Evolutionary conservation across 1,284 basidiomycete species (phyloP), one percentile per base, ranked within the genome.

Genomic region (Gymnopus androsaceus): DNA sequence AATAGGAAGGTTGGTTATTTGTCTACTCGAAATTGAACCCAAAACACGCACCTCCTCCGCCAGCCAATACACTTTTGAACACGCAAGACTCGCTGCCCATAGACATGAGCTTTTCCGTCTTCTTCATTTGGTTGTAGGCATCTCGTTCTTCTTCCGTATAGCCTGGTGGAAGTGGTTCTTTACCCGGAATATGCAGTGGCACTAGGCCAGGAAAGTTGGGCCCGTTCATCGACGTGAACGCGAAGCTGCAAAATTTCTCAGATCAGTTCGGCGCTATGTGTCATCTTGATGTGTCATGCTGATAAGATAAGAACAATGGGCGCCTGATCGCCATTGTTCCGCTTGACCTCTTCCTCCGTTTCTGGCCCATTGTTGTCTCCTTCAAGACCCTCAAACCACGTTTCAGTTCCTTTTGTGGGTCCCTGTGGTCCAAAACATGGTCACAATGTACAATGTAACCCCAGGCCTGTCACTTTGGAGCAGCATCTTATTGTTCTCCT

Each of bases 21-120:
- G 9, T 4, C 31, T 28, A 40, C 14, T 33, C 51, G 41, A 11
- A 19, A 9, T 15, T 44, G n/a, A 44, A 33, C 30, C 38, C 41
- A 51, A 52, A 25, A 79, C 86, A 79, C 87, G 66, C 66, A 94
- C 92, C 93, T 67, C 83, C 84, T 52, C 78, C 85, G 44, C 92
- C 94, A 9, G 93, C 88, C 51, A 96, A 72, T 33, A 79, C 80
- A 3, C 88, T 87, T 75, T 97, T 98, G 51, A 84, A 80, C 2
- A 84, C 81, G 73, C 95, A 98, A 15, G 88, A 92, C 71, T 95
- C 92, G 85, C 90, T 89, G 41, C 81, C 88, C 67, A 77, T 74
- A 2, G 73, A 67, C 72, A 90, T 87, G 68, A 81, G 87, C 62
- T 82, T 75, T 67, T 90, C 84, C 76, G 87, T 94, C 69, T 89